These are phyloP conservation scores for Aspergillus pseudonomiae DNA, from an alignment of 2,329 filamentous ascomycete species.

Conservation along the genomic window DNA sequence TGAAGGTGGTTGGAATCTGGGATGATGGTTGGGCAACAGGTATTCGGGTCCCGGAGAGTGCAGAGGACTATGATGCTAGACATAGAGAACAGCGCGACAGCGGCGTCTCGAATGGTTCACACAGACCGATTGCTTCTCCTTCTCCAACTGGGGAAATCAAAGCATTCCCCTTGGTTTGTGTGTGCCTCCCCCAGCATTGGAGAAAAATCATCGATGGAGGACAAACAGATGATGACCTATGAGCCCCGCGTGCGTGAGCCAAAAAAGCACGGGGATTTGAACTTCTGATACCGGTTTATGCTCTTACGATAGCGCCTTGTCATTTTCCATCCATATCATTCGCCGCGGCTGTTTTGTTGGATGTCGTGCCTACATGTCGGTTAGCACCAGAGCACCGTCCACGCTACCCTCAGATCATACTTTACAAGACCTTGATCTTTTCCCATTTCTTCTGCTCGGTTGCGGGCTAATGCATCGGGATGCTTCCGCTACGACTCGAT, in stretches of 20 bases:
- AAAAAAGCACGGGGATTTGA: slow-evolving; percentile 14
- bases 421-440: not conserved
- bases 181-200: slow-evolving; percentile 95
- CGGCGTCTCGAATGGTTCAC: slow-evolving; percentile 82
- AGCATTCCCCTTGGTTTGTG: slow-evolving; percentile 94
- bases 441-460: not conserved
- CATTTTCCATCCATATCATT: slow-evolving; percentile 15
- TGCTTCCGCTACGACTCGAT: slow-evolving; percentile 23
- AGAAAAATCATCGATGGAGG: slow-evolving; percentile 94
- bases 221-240: slow-evolving; percentile 30
- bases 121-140: slow-evolving; percentile 62
- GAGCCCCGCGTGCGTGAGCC: slow-evolving; percentile 20
- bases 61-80: slow-evolving; percentile 84
- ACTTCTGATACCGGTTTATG: slow-evolving; percentile 36
- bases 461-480: slow-evolving; percentile 6
- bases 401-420: not conserved
- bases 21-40: slow-evolving; percentile 99
- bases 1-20: slow-evolving; percentile 98
- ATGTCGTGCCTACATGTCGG: slow-evolving; percentile 4
- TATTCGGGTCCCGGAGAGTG: slow-evolving; percentile 76
- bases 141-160: slow-evolving; percentile 82
- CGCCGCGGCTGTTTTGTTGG: not conserved
- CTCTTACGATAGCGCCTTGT: slow-evolving; percentile 40
- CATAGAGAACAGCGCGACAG: slow-evolving; percentile 84
- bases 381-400: not conserved